Conservation (phyloP, 768 basidiomycete species). For the Lactarius akahatsu region DNA sequence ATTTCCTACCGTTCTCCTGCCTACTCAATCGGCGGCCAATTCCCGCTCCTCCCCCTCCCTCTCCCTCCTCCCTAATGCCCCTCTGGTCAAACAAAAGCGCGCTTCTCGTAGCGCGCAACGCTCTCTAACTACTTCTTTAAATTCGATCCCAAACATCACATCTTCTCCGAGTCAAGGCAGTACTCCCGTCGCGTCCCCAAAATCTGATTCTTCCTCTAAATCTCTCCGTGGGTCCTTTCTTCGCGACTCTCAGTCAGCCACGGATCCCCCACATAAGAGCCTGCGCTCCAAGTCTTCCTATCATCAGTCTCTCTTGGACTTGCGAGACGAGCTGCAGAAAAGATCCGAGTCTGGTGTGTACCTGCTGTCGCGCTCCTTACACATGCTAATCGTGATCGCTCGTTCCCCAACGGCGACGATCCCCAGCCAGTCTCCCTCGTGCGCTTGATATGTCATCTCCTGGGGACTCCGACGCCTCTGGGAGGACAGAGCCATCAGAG, state of each 20-base stretch:
- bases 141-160: slow-evolving; percentile 40
- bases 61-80: slow-evolving; percentile 39
- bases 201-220: slow-evolving; percentile 11
- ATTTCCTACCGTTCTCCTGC: slow-evolving; percentile 8
- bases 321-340: slow-evolving; percentile 26
- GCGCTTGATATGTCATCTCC: slow-evolving; percentile 34
- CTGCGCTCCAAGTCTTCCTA: slow-evolving; percentile 21
- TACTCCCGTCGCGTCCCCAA: slow-evolving; percentile 19
- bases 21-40: slow-evolving; percentile 18
- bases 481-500: slow-evolving; percentile 32
- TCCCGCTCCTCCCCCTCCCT: slow-evolving; percentile 18
- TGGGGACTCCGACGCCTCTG: slow-evolving; percentile 24
- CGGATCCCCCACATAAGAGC: slow-evolving; percentile 18
- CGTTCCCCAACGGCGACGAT: background rate
- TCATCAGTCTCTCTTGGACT: slow-evolving; percentile 25
- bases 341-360: slow-evolving; percentile 24
- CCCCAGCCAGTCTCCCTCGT: slow-evolving; percentile 22
- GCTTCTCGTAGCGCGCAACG: slow-evolving; percentile 35
- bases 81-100: slow-evolving; percentile 32
- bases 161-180: slow-evolving; percentile 28
- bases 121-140: slow-evolving; percentile 47
- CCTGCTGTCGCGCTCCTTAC: background rate
- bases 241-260: slow-evolving; percentile 16
- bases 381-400: slow-evolving; percentile 3
- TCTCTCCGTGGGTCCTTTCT: slow-evolving; percentile 3